Evolutionary conservation across 164 flowering plant genomes (phyloP).

Genomic region (Annona squamosa): DNA sequence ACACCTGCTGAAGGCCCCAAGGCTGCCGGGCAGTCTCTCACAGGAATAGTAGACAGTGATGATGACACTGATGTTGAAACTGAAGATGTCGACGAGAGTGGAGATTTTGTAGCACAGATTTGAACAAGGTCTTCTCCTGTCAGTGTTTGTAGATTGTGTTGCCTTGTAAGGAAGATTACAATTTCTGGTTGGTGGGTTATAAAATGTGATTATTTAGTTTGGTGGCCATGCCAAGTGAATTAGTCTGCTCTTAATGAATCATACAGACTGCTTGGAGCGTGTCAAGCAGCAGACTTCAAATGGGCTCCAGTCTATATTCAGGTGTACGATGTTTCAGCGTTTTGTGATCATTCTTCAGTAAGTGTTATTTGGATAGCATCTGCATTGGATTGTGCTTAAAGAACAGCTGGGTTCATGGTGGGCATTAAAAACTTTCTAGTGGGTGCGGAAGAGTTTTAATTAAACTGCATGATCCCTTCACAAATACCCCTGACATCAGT

Average conservation of each 20-base stretch:
- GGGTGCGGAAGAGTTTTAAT: no score
- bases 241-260: neutral
- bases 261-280: neutral
- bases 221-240: neutral
- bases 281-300: neutral
- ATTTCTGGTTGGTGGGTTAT: neutral
- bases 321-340: neutral
- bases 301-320: neutral
- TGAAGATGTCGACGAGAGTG: conserved; percentile 36
- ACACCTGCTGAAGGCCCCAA: conserved; percentile 28
- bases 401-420: neutral
- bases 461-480: no score
- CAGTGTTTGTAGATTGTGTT: neutral
- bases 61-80: conserved; percentile 30
- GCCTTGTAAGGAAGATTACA: neutral
- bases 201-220: neutral
- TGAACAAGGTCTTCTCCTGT: neutral
- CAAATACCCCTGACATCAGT: no score
- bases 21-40: conserved; percentile 13
- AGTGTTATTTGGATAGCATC: neutral
- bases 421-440: no score
- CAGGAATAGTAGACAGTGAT: conserved; percentile 23
- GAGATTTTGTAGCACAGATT: conserved; percentile 20
- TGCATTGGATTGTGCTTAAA: neutral
- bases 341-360: neutral